Conservation (phyloP, 1,284 basidiomycete species). For the Rhodotorula sp. region DNA sequence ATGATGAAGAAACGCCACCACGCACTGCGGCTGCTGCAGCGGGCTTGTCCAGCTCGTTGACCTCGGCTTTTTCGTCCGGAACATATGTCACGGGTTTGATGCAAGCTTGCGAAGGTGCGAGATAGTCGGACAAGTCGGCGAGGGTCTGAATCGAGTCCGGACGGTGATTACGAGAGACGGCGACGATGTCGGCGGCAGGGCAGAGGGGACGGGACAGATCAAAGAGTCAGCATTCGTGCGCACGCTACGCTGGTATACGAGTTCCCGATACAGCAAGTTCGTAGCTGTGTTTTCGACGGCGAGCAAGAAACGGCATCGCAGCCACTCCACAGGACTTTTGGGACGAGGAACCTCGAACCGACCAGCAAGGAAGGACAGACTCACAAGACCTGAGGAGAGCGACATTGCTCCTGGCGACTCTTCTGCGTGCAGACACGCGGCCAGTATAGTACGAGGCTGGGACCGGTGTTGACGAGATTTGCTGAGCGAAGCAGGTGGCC, state of each 20-base stretch:
- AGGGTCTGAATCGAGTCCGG: slow-evolving; percentile 59
- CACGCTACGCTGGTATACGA: no score
- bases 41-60: slow-evolving; percentile 46
- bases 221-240: neutral
- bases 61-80: slow-evolving; percentile 39
- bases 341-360: no score
- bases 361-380: neutral
- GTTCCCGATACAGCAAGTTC: neutral
- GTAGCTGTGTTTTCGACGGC: no score
- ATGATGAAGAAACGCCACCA: neutral
- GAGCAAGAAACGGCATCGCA: no score
- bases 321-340: rapidly evolving
- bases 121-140: slow-evolving; percentile 96
- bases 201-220: neutral
- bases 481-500: no score
- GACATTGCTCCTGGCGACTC: slow-evolving; percentile 13
- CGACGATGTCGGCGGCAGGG: neutral
- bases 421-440: no score
- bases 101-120: slow-evolving; percentile 94
- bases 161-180: neutral
- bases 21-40: slow-evolving; percentile 35
- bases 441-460: no score
- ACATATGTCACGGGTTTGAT: slow-evolving; percentile 79
- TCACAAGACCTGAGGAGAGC: slow-evolving; percentile 35
- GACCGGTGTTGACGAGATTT: no score